Conservation (phyloP, 2,329 filamentous ascomycete species). For the Hymenoscyphus fructigenus region DNA sequence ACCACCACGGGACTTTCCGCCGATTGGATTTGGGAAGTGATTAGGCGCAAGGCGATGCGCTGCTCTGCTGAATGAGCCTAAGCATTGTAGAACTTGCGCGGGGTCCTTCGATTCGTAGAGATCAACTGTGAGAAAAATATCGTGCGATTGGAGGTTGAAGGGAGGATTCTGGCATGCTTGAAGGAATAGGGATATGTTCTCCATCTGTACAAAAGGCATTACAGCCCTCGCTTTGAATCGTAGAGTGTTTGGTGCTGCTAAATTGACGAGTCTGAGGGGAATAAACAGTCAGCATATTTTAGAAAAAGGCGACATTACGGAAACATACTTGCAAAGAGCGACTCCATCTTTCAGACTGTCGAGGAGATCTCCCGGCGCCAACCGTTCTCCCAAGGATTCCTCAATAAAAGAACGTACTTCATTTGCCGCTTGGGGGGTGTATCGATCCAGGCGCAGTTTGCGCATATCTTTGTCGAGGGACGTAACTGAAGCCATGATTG, state of each 20-base stretch:
- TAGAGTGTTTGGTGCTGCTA: slow-evolving; percentile 73
- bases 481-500: slow-evolving; percentile 82
- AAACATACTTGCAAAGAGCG: slow-evolving; percentile 80
- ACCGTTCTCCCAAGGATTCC: slow-evolving; percentile 68
- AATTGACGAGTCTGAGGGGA: slow-evolving; percentile 67
- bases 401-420: slow-evolving; percentile 88
- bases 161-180: slow-evolving; percentile 82
- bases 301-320: slow-evolving; percentile 2
- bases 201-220: slow-evolving; percentile 99
- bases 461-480: slow-evolving; percentile 95
- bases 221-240: slow-evolving; percentile 80
- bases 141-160: slow-evolving; percentile 85
- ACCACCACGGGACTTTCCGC: slow-evolving; percentile 61
- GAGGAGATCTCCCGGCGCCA: slow-evolving; percentile 74
- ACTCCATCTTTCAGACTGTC: slow-evolving; percentile 88
- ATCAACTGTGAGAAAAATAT: slow-evolving; percentile 96
- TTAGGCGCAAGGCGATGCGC: slow-evolving; percentile 73
- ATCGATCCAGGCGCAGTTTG: slow-evolving; percentile 87
- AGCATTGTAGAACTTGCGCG: slow-evolving; percentile 89
- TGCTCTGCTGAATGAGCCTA: slow-evolving; percentile 86
- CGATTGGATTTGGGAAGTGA: slow-evolving; percentile 73
- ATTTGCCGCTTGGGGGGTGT: slow-evolving; percentile 85
- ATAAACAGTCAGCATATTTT: neutral
- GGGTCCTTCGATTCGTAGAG: slow-evolving; percentile 95
- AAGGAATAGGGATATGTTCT: slow-evolving; percentile 97